Percentiles rank a stretch among this genome's conserved stretches.
phyloP scores from a whole-genome alignment of 371 early-diverging fungal genomes.

The Actinomortierella ambigua region DNA sequence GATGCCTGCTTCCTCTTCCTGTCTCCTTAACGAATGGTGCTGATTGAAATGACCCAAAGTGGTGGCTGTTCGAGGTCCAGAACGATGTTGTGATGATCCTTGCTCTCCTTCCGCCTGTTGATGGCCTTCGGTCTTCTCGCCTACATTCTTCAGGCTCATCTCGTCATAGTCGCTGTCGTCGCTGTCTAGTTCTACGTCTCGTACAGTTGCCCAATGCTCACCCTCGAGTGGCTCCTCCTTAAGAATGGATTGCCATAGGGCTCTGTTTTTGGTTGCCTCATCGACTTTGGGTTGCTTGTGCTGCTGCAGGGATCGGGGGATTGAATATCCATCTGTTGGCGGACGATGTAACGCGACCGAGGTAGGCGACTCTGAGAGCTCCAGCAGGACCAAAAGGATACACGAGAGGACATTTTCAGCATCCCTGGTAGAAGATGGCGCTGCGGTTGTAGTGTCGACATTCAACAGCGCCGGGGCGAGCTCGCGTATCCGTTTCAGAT shows the following conservation, averaged over 20 bases:
- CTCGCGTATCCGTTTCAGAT: conserved; percentile 9
- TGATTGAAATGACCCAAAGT: not conserved
- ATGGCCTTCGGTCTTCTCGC: not conserved
- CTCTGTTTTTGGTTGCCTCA: conserved; percentile 18
- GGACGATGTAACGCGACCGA: not conserved
- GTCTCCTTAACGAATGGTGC: not conserved
- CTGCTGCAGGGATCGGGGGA: conserved; percentile 14
- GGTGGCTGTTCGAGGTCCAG: conserved; percentile 4
- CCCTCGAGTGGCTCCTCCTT: conserved; percentile 30
- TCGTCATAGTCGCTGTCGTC: conserved; percentile 43
- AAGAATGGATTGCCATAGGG: conserved; percentile 20
- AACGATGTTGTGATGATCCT: not conserved
- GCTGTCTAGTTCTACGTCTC: conserved; percentile 3
- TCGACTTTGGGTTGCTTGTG: conserved; percentile 2
- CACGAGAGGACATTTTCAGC: conserved; percentile 36
- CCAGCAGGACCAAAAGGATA: conserved; percentile 20
- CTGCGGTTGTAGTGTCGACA: conserved; percentile 8
- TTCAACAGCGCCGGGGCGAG: conserved; percentile 18
- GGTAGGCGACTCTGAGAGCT: conserved; percentile 35
- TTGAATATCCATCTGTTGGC: conserved; percentile 10
- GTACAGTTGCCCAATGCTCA: conserved; percentile 21
- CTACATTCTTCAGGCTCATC: conserved; percentile 15
- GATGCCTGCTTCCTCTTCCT: too few relatives aligned
- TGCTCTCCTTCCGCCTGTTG: too few relatives aligned
- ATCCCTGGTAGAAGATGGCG: conserved; percentile 13